A percentile compares a stretch with the other conserved stretches of the same genome.
phyloP scores from a whole-genome alignment of 352 stramenopile genomes.

The Pythium rishiriense region DNA sequence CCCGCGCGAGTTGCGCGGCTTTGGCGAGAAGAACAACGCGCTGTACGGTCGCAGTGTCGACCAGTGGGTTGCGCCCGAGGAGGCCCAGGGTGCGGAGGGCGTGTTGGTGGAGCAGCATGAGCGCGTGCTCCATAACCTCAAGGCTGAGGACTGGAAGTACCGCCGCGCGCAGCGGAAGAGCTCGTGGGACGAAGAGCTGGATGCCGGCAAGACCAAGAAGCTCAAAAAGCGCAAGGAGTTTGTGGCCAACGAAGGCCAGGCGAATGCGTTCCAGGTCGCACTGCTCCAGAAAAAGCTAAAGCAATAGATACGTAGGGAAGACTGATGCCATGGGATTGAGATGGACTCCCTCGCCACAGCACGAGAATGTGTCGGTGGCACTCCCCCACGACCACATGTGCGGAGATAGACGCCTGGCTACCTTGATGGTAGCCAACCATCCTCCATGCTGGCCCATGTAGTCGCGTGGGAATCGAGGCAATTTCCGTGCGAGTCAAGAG shows the following conservation, averaged over 20 bases:
- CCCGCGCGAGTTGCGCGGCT: slow-evolving; percentile 49
- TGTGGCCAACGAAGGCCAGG: slow-evolving; percentile 67
- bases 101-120: slow-evolving; percentile 60
- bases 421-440: too few relatives aligned
- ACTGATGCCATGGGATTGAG: too few relatives aligned
- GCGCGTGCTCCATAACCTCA: slow-evolving; percentile 64
- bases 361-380: too few relatives aligned
- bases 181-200: slow-evolving; percentile 77
- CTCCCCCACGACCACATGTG: too few relatives aligned
- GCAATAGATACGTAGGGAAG: slow-evolving; percentile 5
- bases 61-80: slow-evolving; percentile 54
- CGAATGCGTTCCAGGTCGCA: slow-evolving; percentile 69
- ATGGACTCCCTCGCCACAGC: too few relatives aligned
- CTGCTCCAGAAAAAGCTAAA: slow-evolving; percentile 63
- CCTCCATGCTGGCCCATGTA: too few relatives aligned
- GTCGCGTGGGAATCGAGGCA: too few relatives aligned
- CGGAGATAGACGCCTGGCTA: too few relatives aligned
- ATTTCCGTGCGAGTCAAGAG: too few relatives aligned
- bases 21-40: slow-evolving; percentile 60
- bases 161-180: slow-evolving; percentile 67
- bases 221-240: slow-evolving; percentile 86
- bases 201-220: slow-evolving; percentile 79
- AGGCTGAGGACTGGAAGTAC: slow-evolving; percentile 74
- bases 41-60: slow-evolving; percentile 69
- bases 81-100: slow-evolving; percentile 30